Percentiles rank a stretch among this genome's conserved stretches.
Evolutionary conservation across 495 filamentous ascomycete genomes (phyloP).

Genomic region (Clavariopsis aquatica): DNA sequence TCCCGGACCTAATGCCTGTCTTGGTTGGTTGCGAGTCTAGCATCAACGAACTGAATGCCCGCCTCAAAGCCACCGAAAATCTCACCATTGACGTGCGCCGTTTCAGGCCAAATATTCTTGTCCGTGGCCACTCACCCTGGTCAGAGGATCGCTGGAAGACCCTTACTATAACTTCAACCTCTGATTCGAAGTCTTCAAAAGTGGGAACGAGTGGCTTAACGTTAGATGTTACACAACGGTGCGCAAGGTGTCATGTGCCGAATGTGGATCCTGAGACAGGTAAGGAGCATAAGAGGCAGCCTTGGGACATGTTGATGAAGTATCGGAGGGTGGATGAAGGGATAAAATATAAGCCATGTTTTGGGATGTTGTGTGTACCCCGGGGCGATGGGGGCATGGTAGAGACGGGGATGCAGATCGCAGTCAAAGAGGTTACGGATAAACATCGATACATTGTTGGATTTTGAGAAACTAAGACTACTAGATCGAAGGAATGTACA

Average conservation of each 20-base stretch:
- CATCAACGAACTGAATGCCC: constrained; percentile 47
- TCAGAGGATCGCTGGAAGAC: constrained; percentile 49
- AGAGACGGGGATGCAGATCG: constrained; percentile 56
- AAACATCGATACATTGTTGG: constrained; percentile 34
- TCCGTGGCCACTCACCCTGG: constrained; percentile 44
- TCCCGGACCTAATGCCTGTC: constrained; percentile 47
- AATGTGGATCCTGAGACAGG: constrained; percentile 50
- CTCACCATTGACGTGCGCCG: constrained; percentile 48
- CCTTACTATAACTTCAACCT: constrained; percentile 28
- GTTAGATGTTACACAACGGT: constrained; percentile 45
- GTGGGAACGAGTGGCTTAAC: constrained; percentile 1
- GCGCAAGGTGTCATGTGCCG: constrained; percentile 47
- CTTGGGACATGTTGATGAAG: constrained; percentile 48
- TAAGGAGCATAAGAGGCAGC: constrained; percentile 46
- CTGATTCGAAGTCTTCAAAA: neutral
- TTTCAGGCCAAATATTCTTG: constrained; percentile 49
- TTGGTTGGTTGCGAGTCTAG: constrained; percentile 45
- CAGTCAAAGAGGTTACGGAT: constrained; percentile 54
- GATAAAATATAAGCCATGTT: constrained; percentile 48
- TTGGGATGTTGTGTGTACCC: constrained; percentile 49
- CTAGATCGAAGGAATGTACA: neutral
- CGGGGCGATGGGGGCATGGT: constrained; percentile 50
- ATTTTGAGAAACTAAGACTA: neutral
- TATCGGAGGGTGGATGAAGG: constrained; percentile 46
- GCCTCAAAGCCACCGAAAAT: constrained; percentile 37